A percentile compares a stretch with the other conserved stretches of the same genome.
phyloP scores from a whole-genome alignment of 192 early-diverging fungal genomes.

The Chytriomyces confervae region DNA sequence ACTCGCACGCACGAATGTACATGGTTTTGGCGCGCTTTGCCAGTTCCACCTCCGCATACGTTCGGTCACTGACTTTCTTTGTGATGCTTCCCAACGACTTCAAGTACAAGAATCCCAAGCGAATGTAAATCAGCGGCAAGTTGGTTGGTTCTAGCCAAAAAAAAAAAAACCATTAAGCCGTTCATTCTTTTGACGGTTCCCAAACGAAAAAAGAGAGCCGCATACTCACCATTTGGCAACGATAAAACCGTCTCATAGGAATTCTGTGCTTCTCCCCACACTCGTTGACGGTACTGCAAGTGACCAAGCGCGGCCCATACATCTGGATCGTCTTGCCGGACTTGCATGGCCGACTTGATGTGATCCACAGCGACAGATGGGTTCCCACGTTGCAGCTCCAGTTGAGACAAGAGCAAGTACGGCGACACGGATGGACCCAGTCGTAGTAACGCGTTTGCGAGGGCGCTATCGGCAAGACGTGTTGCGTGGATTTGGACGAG shows the following conservation, averaged over 20 bases:
- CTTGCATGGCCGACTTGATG: slow-evolving; percentile 54
- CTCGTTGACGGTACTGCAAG: slow-evolving; percentile 56
- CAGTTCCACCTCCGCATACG: slow-evolving; percentile 33
- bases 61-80: slow-evolving; percentile 34
- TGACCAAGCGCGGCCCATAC: slow-evolving; percentile 63
- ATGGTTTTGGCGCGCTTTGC: slow-evolving; percentile 57
- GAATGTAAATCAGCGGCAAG: slow-evolving; percentile 54
- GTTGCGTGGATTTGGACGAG: slow-evolving; percentile 55
- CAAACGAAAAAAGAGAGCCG: neutral
- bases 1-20: slow-evolving; percentile 56
- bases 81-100: slow-evolving; percentile 23
- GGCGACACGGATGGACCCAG: slow-evolving; percentile 45
- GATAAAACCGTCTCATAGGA: slow-evolving; percentile 64
- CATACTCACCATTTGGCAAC: slow-evolving; percentile 43
- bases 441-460: slow-evolving; percentile 56
- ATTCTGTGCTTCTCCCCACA: slow-evolving; percentile 49
- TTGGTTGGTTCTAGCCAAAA: slow-evolving; percentile 43
- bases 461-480: slow-evolving; percentile 58
- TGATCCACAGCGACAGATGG: slow-evolving; percentile 45
- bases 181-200: neutral
- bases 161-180: neutral
- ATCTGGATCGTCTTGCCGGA: slow-evolving; percentile 58
- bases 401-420: slow-evolving; percentile 55
- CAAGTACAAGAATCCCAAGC: slow-evolving; percentile 60
- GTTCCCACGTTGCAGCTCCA: slow-evolving; percentile 56